These are phyloP conservation scores for Fragaria ananassa DNA, from an alignment of 306 rosid genomes.

Conservation along the genomic window DNA sequence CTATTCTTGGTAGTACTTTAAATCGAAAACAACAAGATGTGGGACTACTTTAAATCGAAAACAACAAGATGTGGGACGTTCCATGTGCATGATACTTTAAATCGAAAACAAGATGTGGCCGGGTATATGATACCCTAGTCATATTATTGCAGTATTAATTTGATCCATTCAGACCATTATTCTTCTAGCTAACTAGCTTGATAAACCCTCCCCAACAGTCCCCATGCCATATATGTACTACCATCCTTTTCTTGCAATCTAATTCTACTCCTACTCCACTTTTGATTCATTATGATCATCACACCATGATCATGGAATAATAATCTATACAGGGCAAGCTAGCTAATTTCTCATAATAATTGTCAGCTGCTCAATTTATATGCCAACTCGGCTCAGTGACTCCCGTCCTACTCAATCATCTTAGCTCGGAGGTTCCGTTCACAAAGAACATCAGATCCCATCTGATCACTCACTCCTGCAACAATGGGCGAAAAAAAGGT, in stretches of 20 bases:
- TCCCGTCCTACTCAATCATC: conserved; percentile 5
- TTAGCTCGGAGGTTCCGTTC: not conserved
- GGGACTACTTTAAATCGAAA: not conserved
- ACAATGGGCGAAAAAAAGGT: conserved; percentile 20
- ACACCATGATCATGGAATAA: not conserved
- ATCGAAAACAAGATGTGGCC: too few relatives aligned
- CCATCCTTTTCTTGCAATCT: not conserved
- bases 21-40: not conserved
- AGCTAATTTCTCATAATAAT: not conserved
- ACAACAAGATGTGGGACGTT: not conserved
- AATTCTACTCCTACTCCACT: not conserved
- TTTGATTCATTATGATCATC: not conserved
- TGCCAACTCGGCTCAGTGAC: not conserved
- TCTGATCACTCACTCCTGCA: not conserved
- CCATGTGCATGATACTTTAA: not conserved
- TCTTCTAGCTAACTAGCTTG: too few relatives aligned
- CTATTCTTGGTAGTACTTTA: too few relatives aligned
- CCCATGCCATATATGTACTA: too few relatives aligned
- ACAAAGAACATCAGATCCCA: not conserved
- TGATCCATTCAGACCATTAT: too few relatives aligned
- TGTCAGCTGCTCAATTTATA: not conserved
- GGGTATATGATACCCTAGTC: too few relatives aligned
- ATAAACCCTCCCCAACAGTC: not conserved
- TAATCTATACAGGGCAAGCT: too few relatives aligned
- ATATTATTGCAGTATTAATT: too few relatives aligned